Evolutionary conservation across 352 stramenopile genomes (phyloP).

Genomic region (Pythium biforme): DNA sequence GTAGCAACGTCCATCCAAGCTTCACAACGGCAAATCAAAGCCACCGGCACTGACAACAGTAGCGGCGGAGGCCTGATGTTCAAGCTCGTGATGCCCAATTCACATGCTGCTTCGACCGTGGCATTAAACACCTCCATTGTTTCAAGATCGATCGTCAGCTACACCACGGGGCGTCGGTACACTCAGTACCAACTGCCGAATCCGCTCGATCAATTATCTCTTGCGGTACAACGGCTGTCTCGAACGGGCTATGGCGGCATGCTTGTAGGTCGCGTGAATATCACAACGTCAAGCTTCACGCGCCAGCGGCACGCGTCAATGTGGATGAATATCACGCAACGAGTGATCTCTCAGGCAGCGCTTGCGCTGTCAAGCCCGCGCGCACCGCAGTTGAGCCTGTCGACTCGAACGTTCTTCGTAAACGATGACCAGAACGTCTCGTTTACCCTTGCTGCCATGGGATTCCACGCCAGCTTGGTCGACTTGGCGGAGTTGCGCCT

Average conservation of each 20-base stretch:
- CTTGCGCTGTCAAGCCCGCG: slow-evolving; percentile 7
- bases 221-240: slow-evolving; percentile 8
- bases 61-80: slow-evolving; percentile 22
- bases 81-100: slow-evolving; percentile 13
- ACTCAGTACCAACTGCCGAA: background rate
- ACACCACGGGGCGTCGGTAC: slow-evolving; percentile 2
- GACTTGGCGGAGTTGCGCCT: slow-evolving; percentile 26
- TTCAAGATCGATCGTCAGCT: background rate
- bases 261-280: slow-evolving; percentile 10
- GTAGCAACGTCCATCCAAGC: slow-evolving; percentile 6
- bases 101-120: background rate
- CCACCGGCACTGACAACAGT: background rate
- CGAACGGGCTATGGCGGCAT: slow-evolving; percentile 8
- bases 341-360: slow-evolving; percentile 7
- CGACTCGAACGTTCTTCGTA: slow-evolving; percentile 30
- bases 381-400: background rate
- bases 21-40: slow-evolving; percentile 1
- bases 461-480: slow-evolving; percentile 21
- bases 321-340: slow-evolving; percentile 16
- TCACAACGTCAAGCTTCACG: slow-evolving; percentile 13
- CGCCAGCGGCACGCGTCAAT: slow-evolving; percentile 8
- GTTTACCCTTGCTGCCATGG: slow-evolving; percentile 34
- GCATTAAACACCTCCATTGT: slow-evolving; percentile 9
- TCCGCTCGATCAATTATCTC: background rate
- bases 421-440: slow-evolving; percentile 43